phyloP scores from a whole-genome alignment of 192 early-diverging fungal genomes.

The Entomortierella chlamydospora region DNA sequence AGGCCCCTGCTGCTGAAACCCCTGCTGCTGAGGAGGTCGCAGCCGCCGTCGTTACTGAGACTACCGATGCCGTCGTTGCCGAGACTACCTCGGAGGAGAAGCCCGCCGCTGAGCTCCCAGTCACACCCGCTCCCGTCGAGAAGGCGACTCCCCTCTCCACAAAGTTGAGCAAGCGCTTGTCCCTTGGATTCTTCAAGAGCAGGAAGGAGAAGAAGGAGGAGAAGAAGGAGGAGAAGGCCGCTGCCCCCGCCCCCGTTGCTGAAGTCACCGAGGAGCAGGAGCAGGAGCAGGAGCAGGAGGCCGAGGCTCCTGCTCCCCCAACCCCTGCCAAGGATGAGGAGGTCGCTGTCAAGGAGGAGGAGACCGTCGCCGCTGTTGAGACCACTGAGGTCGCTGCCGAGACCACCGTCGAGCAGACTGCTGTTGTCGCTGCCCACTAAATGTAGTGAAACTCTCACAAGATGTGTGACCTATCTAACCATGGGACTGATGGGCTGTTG shows the following conservation, averaged over 20 bases:
- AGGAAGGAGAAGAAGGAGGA: constrained; percentile 48
- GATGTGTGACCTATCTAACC: constrained; percentile 1
- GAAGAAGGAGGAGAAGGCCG: constrained; percentile 18
- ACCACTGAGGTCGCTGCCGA: constrained; percentile 6
- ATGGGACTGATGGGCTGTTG: not conserved
- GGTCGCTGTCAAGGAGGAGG: constrained; percentile 9
- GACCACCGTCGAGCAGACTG: constrained; percentile 7
- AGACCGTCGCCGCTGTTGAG: constrained; percentile 12
- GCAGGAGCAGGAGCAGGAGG: not conserved
- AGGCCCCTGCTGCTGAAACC: not conserved
- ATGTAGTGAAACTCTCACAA: not conserved
- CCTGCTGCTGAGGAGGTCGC: constrained; percentile 13
- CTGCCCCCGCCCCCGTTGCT: constrained; percentile 15
- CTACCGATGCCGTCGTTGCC: not conserved
- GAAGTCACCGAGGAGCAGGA: constrained; percentile 8
- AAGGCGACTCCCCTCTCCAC: constrained; percentile 24
- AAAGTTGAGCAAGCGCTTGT: constrained; percentile 45
- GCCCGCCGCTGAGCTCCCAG: constrained; percentile 32
- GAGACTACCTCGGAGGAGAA: constrained; percentile 28
- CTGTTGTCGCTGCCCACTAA: constrained; percentile 20
- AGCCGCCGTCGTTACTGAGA: not conserved
- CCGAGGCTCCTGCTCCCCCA: too few relatives aligned
- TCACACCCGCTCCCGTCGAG: constrained; percentile 17
- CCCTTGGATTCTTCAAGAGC: constrained; percentile 44
- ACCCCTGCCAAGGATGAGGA: constrained; percentile 19